A percentile compares a stretch with the other conserved stretches of the same genome.
Evolutionary conservation across 768 basidiomycete species (phyloP).

Genomic region (Rhodotorula kratochvilovae): DNA sequence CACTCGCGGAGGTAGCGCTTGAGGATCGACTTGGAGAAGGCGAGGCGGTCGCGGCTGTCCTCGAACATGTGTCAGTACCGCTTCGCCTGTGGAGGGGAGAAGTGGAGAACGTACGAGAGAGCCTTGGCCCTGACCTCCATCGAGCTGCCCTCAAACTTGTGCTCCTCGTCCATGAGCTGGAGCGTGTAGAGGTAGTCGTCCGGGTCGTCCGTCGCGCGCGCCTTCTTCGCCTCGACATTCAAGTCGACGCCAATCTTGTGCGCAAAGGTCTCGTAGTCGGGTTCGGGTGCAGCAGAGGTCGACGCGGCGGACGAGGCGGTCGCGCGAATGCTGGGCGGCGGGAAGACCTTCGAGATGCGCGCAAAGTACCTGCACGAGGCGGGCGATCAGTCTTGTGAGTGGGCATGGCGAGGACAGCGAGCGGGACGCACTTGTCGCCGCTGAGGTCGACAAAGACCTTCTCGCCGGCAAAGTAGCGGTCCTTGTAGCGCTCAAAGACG

Average conservation of each 20-base stretch:
- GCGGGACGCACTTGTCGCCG: constrained; percentile 65
- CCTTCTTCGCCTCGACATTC: constrained; percentile 66
- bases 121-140: constrained; percentile 75
- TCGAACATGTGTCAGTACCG: neutral
- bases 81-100: constrained; percentile 4
- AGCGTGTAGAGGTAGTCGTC: constrained; percentile 80
- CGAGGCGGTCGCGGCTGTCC: constrained; percentile 80
- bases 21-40: constrained; percentile 94
- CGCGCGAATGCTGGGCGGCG: constrained; percentile 51
- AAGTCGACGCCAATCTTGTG: constrained; percentile 78
- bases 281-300: constrained; percentile 27
- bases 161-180: constrained; percentile 57
- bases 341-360: constrained; percentile 70
- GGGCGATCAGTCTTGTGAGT: neutral
- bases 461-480: constrained; percentile 87
- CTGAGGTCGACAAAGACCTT: constrained; percentile 82
- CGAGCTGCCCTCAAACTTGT: constrained; percentile 62
- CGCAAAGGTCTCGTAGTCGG: constrained; percentile 50
- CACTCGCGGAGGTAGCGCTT: constrained; percentile 94
- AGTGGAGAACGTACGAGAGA: constrained; percentile 64
- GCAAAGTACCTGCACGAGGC: constrained; percentile 64
- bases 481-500: constrained; percentile 91
- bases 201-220: constrained; percentile 69
- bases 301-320: neutral
- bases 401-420: neutral